These are phyloP conservation scores for Apophysomyces variabilis DNA, from an alignment of 371 early-diverging fungal genomes.

Conservation along the genomic window DNA sequence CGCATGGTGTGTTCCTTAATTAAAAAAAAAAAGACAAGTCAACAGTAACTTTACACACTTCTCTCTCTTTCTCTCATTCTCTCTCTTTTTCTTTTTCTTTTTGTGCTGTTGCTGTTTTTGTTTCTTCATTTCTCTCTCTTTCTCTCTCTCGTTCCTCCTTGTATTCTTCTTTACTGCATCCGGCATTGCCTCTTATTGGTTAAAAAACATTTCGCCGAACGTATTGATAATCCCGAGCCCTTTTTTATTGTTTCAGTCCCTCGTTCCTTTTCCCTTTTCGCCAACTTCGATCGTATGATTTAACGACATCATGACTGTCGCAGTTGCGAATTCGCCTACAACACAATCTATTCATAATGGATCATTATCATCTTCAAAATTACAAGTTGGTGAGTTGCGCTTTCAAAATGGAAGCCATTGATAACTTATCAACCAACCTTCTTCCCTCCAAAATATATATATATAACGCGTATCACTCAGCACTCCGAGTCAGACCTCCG, in stretches of 20 bases:
- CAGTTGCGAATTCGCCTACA: neutral
- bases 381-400: slow-evolving; percentile 9
- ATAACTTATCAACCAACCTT: neutral
- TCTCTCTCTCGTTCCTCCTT: slow-evolving; percentile 1
- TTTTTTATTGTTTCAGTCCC: slow-evolving; percentile 2
- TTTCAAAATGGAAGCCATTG: neutral
- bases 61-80: slow-evolving; percentile 11
- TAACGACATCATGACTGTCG: neutral
- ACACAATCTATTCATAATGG: neutral
- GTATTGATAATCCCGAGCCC: neutral
- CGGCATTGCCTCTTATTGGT: slow-evolving; percentile 10
- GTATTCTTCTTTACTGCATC: neutral
- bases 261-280: slow-evolving; percentile 6
- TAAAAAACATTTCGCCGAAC: neutral
- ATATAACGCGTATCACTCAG: slow-evolving; percentile 8
- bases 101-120: neutral
- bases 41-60: neutral
- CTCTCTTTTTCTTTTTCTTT: neutral
- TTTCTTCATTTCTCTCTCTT: neutral
- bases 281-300: slow-evolving; percentile 2
- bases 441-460: neutral
- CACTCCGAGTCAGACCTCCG: slow-evolving; percentile 17
- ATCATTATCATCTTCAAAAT: neutral
- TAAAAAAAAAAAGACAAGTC: slow-evolving; percentile 6
- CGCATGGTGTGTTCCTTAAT: slow-evolving; percentile 10